A percentile compares a stretch with the other conserved stretches of the same genome.
Evolutionary conservation across 805 yeast genomes (phyloP).

Genomic region (Candida endomychidarum): DNA sequence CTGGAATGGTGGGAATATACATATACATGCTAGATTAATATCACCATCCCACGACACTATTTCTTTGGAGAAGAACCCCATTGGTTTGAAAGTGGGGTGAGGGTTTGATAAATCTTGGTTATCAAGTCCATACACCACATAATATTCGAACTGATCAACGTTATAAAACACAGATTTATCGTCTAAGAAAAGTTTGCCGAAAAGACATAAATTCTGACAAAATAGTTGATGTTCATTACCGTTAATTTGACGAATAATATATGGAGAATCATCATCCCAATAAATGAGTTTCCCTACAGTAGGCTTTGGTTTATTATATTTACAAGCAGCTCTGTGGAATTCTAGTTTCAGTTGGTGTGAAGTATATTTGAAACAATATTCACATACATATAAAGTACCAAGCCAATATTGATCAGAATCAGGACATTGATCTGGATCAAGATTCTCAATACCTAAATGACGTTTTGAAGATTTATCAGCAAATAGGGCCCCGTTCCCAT

Average conservation of each 20-base stretch:
- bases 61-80: slow-evolving; percentile 94
- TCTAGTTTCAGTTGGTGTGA: slow-evolving; percentile 43
- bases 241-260: slow-evolving; percentile 60
- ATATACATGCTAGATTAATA: slow-evolving; percentile 81
- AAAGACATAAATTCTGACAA: slow-evolving; percentile 79
- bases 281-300: slow-evolving; percentile 70
- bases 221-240: slow-evolving; percentile 65
- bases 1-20: slow-evolving; percentile 92
- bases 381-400: slow-evolving; percentile 69
- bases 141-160: slow-evolving; percentile 78
- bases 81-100: slow-evolving; percentile 42
- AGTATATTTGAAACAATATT: slow-evolving; percentile 81
- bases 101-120: slow-evolving; percentile 9
- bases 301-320: slow-evolving; percentile 29
- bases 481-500: slow-evolving; percentile 81
- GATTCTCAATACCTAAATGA: slow-evolving; percentile 5
- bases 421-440: too few relatives aligned
- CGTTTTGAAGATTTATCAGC: slow-evolving; percentile 6
- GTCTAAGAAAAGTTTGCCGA: slow-evolving; percentile 85
- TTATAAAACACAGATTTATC: slow-evolving; percentile 85
- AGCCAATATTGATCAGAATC: slow-evolving; percentile 45
- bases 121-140: slow-evolving; percentile 59
- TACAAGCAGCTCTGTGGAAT: slow-evolving; percentile 51
- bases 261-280: slow-evolving; percentile 47
- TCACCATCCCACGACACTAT: slow-evolving; percentile 74